Conservation (phyloP, 805 yeast species). For the Torulaspora indica region DNA sequence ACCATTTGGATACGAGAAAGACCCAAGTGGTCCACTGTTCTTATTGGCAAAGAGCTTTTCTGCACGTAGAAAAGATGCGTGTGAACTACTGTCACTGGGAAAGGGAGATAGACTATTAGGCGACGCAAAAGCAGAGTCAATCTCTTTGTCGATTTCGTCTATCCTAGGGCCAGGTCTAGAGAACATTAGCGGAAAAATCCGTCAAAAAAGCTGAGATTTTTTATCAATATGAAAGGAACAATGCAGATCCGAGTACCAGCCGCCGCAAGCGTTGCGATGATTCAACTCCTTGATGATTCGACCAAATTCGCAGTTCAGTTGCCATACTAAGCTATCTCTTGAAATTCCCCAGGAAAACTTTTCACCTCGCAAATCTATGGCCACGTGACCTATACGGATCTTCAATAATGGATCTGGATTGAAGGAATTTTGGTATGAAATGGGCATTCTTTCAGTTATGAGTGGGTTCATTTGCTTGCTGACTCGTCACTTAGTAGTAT, state of each 20-base stretch:
- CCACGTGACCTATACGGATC: background rate
- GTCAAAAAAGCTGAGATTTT: slow-evolving; percentile 1
- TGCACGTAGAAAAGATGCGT: slow-evolving; percentile 11
- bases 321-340: slow-evolving; percentile 1
- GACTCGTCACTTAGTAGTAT: slow-evolving; percentile 6
- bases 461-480: no score
- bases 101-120: slow-evolving; percentile 21
- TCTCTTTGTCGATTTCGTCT: background rate
- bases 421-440: no score
- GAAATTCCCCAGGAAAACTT: slow-evolving; percentile 28
- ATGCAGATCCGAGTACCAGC: slow-evolving; percentile 1
- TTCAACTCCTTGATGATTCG: background rate
- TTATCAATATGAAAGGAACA: background rate
- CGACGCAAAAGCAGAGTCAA: slow-evolving; percentile 8
- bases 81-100: slow-evolving; percentile 19
- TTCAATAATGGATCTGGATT: no score
- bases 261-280: background rate
- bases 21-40: slow-evolving; percentile 3
- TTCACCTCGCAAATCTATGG: slow-evolving; percentile 5
- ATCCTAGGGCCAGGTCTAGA: background rate
- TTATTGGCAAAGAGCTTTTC: slow-evolving; percentile 9
- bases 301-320: background rate
- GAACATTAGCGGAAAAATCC: slow-evolving; percentile 3
- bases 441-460: no score
- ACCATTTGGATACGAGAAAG: slow-evolving; percentile 6